Percentiles rank a stretch among this genome's conserved stretches.
Evolutionary conservation across 805 yeast genomes (phyloP).

Genomic region (Candida patagonica): DNA sequence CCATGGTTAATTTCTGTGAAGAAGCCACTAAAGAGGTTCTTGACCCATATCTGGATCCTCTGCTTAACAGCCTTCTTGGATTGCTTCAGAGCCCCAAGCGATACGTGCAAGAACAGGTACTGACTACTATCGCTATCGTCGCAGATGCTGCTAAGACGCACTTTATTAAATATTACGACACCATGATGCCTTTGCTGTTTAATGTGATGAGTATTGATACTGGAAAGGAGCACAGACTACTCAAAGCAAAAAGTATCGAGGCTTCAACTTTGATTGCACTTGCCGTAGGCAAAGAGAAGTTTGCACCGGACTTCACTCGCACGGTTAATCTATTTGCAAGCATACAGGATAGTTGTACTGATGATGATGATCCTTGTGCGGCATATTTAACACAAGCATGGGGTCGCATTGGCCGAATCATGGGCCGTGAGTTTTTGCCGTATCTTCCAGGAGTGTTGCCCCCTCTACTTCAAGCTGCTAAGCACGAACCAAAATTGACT

Average conservation of each 20-base stretch:
- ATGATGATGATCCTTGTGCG: conserved; percentile 79
- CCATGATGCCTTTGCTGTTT: conserved; percentile 81
- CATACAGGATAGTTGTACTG: conserved; percentile 45
- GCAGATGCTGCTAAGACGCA: conserved; percentile 92
- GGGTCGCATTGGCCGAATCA: conserved; percentile 83
- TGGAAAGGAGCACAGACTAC: conserved; percentile 65
- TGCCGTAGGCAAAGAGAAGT: conserved; percentile 91
- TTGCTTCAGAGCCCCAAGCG: conserved; percentile 78
- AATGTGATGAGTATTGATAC: conserved; percentile 71
- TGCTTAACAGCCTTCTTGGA: conserved; percentile 63
- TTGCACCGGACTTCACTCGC: conserved; percentile 63
- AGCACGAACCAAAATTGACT: conserved; percentile 81
- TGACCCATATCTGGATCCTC: conserved; percentile 85
- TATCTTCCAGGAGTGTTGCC: conserved; percentile 79
- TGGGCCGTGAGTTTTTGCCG: conserved; percentile 81
- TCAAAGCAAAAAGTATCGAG: conserved; percentile 91
- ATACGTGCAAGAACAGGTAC: conserved; percentile 94
- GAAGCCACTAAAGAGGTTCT: conserved; percentile 78
- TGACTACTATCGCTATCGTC: conserved; percentile 92
- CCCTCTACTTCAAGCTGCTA: conserved; percentile 77
- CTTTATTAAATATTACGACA: conserved; percentile 85
- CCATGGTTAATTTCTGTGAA: conserved; percentile 89
- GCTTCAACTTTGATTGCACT: conserved; percentile 89
- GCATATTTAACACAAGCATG: conserved; percentile 89
- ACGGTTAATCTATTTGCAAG: conserved; percentile 60